Evolutionary conservation across 148 eudicot genomes (phyloP), one percentile per base, ranked within the genome.

Genomic region (Persicaria tinctoria): DNA sequence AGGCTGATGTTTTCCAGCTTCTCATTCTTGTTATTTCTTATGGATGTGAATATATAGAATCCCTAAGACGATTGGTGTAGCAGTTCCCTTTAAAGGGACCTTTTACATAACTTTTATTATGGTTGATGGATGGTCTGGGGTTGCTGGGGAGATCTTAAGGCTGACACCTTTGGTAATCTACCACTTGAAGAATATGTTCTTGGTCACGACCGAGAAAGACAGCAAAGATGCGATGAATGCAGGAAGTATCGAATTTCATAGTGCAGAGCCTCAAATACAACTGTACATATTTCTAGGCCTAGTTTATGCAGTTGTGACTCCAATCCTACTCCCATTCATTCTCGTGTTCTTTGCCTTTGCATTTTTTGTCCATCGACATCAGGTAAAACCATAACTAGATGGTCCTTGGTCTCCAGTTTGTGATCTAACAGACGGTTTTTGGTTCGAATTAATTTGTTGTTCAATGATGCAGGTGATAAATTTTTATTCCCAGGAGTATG

Each of bases 401-500:
- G 18, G 2, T 14, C 11, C 7, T 8, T 57, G 20, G 18, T 57
- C 3, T 60, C 20, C 5, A 60, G 14, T 8, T 60, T n/a, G 23
- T 60, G 32, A n/a, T 60, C 20, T 60, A 16, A 60, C 20, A 60
- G 5, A 46, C n/a, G 51, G 9, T 8, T 20, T n/a, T 70, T 8
- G 14, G 13, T 56, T 4, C 1, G 17, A 4, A n/a, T 8, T 56
- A 8, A 12, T 63, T 63, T 32, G 14, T 10, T 64, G 38, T 51
- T 23, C 53, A 12, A 50, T 71, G 45, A 18, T 78, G 78, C 92
- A 94, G 98, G 81, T 95, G 73, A 92, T 95, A 70, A 95, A 94
- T 80, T 96, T 94, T 4, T 94, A 94, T 84, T 85, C 88, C 82
- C 97, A 91, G 73, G 91, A 94, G 81, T 94, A 94, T 68, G 98